These are phyloP conservation scores for Orbilia javanica DNA, from an alignment of 2,329 filamentous ascomycete species.

Conservation along the genomic window DNA sequence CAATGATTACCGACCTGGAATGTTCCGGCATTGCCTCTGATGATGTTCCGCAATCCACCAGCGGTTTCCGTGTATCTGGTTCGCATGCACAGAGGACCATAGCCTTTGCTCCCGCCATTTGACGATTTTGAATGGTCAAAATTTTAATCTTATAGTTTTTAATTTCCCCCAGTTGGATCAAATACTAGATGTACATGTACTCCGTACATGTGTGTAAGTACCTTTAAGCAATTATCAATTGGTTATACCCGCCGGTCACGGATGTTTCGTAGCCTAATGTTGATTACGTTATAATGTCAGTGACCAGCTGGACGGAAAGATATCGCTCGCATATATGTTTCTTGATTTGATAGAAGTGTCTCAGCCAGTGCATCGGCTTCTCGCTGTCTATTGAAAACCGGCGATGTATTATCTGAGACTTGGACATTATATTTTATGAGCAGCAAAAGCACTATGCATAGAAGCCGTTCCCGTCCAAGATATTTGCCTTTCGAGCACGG, in stretches of 20 bases:
- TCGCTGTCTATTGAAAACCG: conserved; percentile 10
- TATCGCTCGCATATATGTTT: conserved; percentile 15
- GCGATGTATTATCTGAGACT: not conserved
- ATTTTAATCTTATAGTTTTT: conserved; percentile 12
- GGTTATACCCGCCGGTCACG: conserved; percentile 19
- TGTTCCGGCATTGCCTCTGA: not conserved
- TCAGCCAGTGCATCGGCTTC: conserved; percentile 18
- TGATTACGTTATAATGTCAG: not conserved
- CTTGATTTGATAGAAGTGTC: conserved; percentile 20
- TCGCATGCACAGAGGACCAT: not conserved
- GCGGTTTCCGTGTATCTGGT: not conserved
- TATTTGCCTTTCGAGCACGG: conserved; percentile 14
- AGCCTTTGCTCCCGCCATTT: conserved; percentile 29
- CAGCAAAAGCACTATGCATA: not conserved
- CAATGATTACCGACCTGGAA: conserved; percentile 1
- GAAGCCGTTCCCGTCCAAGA: conserved; percentile 15
- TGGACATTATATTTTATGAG: not conserved
- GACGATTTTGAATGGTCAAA: conserved; percentile 20
- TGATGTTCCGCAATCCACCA: not conserved
- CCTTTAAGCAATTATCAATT: not conserved
- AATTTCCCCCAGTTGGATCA: conserved; percentile 23
- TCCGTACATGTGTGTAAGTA: not conserved
- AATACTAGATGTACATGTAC: not conserved
- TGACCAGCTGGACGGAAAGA: conserved; percentile 24
- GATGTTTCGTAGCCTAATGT: conserved; percentile 30